Conservation (phyloP, 192 early-diverging fungal genomes). For the Helicostylum pulchrum region DNA sequence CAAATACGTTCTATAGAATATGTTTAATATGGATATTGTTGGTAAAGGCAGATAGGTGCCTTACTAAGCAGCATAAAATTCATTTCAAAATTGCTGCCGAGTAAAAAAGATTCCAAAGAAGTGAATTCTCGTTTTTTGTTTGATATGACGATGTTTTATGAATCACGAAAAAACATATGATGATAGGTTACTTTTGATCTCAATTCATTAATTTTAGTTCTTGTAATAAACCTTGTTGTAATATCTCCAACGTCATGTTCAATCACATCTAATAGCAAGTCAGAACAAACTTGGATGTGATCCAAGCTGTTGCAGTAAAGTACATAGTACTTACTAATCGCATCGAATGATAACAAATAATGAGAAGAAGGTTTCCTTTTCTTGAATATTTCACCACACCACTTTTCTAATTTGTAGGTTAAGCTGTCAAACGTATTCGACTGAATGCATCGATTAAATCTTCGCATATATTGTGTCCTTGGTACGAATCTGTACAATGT, state of each 20-base stretch:
- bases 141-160: slow-evolving; percentile 21
- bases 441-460: slow-evolving; percentile 11
- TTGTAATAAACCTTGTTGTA: slow-evolving; percentile 8
- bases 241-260: slow-evolving; percentile 12
- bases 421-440: background rate
- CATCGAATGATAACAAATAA: slow-evolving; percentile 30
- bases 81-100: slow-evolving; percentile 13
- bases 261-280: slow-evolving; percentile 9
- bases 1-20: too few species aligned
- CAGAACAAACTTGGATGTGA: background rate
- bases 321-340: slow-evolving; percentile 21
- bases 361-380: slow-evolving; percentile 7
- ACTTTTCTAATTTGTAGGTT: slow-evolving; percentile 2
- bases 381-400: slow-evolving; percentile 6
- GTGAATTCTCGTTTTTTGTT: background rate
- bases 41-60: slow-evolving; percentile 12
- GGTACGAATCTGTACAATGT: slow-evolving; percentile 7
- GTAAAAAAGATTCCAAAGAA: slow-evolving; percentile 9
- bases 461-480: slow-evolving; percentile 18
- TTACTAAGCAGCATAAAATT: slow-evolving; percentile 10
- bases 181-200: slow-evolving; percentile 35
- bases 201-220: slow-evolving; percentile 10
- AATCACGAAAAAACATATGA: slow-evolving; percentile 35
- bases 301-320: slow-evolving; percentile 8
- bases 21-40: slow-evolving; percentile 6